Conservation (phyloP, 1,284 basidiomycete species). For the Cutaneotrichosporon cavernicola region DNA sequence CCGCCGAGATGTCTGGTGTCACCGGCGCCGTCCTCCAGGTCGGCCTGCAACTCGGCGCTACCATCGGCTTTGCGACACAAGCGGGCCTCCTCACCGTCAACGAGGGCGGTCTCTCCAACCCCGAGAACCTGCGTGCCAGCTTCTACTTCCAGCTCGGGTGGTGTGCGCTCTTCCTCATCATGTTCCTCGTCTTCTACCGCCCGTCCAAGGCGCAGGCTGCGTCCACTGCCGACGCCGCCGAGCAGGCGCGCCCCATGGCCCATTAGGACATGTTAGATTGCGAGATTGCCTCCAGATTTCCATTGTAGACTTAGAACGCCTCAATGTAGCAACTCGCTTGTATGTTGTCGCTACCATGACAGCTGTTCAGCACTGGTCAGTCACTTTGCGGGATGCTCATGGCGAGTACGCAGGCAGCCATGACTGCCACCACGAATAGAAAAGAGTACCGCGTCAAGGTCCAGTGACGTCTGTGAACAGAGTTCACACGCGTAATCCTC, state of each 20-base stretch:
- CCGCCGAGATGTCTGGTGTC: conserved; percentile 42
- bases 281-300: too few species aligned
- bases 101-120: conserved; percentile 37
- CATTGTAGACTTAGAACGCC: too few species aligned
- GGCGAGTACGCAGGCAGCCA: too few species aligned
- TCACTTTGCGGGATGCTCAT: too few species aligned
- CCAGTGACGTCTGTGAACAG: too few species aligned
- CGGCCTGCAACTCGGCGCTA: conserved; percentile 43
- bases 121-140: conserved; percentile 35
- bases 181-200: conserved; percentile 39
- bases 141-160: conserved; percentile 49
- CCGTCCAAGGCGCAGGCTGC: conserved; percentile 9
- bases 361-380: too few species aligned
- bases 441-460: too few species aligned
- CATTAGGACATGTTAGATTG: neutral
- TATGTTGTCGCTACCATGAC: too few species aligned
- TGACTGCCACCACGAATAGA: too few species aligned
- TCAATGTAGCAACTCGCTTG: too few species aligned
- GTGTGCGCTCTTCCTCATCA: conserved; percentile 37
- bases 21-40: conserved; percentile 49
- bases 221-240: neutral
- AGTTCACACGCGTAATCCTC: too few species aligned
- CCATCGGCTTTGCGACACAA: conserved; percentile 43
- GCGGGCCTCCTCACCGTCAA: conserved; percentile 46
- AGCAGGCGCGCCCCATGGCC: neutral